Evolutionary conservation across 345 rosid genomes (phyloP).

Genomic region (Bretschneidera sinensis): DNA sequence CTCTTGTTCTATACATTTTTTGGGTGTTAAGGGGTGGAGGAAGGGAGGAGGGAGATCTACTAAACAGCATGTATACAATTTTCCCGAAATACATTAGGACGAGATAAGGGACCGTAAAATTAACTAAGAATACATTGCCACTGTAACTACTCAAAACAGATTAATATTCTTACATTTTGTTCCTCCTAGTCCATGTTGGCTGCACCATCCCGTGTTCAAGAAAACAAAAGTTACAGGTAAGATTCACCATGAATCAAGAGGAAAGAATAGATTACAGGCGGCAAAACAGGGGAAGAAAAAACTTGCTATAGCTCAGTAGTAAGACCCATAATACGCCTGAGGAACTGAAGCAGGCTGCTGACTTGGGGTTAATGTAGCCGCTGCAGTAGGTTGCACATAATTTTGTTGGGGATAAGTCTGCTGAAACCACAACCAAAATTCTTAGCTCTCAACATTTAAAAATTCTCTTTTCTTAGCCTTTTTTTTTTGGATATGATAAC

Average conservation of each 20-base stretch:
- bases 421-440: conserved; percentile 15
- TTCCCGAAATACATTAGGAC: too few species aligned
- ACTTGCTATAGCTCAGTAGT: conserved; percentile 39
- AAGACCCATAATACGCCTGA: conserved; percentile 59
- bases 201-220: neutral
- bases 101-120: too few species aligned
- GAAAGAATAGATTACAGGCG: neutral
- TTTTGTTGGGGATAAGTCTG: conserved; percentile 51
- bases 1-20: too few species aligned
- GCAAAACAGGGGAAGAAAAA: neutral
- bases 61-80: too few species aligned
- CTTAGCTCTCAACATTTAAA: conserved; percentile 8
- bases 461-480: too few species aligned
- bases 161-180: too few species aligned
- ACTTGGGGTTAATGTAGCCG: conserved; percentile 35
- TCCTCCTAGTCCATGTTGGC: neutral
- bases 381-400: conserved; percentile 55
- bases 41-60: too few species aligned
- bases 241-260: neutral
- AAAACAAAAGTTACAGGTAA: neutral
- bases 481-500: neutral
- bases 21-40: too few species aligned
- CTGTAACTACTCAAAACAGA: neutral
- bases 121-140: neutral
- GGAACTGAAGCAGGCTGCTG: conserved; percentile 55